Evolutionary conservation across 805 yeast genomes (phyloP).

Genomic region (Wickerhamiella lipophila): DNA sequence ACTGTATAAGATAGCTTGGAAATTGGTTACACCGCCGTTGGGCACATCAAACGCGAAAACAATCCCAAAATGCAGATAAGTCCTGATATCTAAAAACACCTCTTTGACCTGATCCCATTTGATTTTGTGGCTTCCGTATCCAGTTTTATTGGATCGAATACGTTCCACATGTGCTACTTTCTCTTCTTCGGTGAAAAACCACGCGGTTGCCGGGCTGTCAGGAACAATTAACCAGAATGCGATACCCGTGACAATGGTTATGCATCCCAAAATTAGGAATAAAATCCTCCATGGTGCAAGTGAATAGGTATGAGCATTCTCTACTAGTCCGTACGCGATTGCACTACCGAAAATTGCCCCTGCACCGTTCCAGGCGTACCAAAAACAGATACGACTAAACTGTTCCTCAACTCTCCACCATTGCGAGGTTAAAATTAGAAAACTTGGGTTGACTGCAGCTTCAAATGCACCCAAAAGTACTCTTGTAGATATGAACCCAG

Average conservation of each 20-base stretch:
- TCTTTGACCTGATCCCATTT: constrained; percentile 42
- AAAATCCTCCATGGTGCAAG: constrained; percentile 43
- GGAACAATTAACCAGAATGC: constrained; percentile 31
- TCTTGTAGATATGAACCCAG: constrained; percentile 36
- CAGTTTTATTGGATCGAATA: constrained; percentile 42
- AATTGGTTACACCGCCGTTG: constrained; percentile 44
- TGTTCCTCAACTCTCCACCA: constrained; percentile 42
- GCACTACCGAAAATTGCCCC: constrained; percentile 38
- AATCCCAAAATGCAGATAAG: constrained; percentile 36
- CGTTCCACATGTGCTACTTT: constrained; percentile 38
- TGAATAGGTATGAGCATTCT: constrained; percentile 21
- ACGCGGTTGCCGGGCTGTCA: constrained; percentile 39
- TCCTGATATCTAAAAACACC: constrained; percentile 37
- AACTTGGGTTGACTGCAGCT: constrained; percentile 43
- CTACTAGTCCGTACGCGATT: constrained; percentile 35
- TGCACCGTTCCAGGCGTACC: constrained; percentile 35
- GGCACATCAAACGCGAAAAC: constrained; percentile 35
- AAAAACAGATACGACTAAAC: constrained; percentile 34
- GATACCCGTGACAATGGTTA: constrained; percentile 34
- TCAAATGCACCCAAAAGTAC: constrained; percentile 41
- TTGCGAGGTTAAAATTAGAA: constrained; percentile 43
- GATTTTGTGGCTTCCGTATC: constrained; percentile 42
- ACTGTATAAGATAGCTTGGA: constrained; percentile 34
- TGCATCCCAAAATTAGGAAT: constrained; percentile 44
- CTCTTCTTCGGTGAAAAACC: constrained; percentile 37